Base-by-base conservation (phyloP, 148 eudicot species). In the Fagopyrum homotropicum region DNA sequence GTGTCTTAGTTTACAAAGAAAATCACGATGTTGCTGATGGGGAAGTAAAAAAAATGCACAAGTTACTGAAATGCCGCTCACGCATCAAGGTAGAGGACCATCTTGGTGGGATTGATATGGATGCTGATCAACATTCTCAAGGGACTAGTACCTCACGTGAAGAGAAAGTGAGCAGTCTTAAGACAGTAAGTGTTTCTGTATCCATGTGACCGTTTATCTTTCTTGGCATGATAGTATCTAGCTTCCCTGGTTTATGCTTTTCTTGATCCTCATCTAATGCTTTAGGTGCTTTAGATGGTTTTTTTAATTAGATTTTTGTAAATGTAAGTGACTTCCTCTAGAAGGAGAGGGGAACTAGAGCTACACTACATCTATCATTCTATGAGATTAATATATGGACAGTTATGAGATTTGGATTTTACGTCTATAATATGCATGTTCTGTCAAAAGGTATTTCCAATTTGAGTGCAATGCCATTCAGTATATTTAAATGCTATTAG, bases 141-240 rank as follows among this genome's bases (percentile, higher is more conserved):
- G 98, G 97, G 78, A 74, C 83, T 72, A 79, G 91, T 45, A 82
- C 91, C 29, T 85, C 94, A 9, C 92, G 98, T 26, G 99, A 96
- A 86, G 99, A 96, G 75, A 96, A 96, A 90, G 97, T 96, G 73
- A 90, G 94, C 92, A 92, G 97, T 84, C 90, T 96, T 73, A 92
- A 89, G 83, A 92, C 97, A 59, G 99, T 96, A 79, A 89, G 99
- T 85, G 81, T 54, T 16, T 75, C 54, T 44, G 4, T 51, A n/a
- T 78, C 81, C 30, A 35, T 79, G 83, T 45, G 71, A 10, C 46
- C 12, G 45, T 35, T 43, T 69, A 40, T 22, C 35, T 59, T 59
- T 59, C 66, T 59, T 59, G 64, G 29, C 9, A 35, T 35, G 40
- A 35, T 35, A 35, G 40, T 35, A 59, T 59, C 35, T 59, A 22